Evolutionary conservation across 768 basidiomycete genomes (phyloP), one percentile per base, ranked within the genome.

Genomic region (Dendrothele bispora): DNA sequence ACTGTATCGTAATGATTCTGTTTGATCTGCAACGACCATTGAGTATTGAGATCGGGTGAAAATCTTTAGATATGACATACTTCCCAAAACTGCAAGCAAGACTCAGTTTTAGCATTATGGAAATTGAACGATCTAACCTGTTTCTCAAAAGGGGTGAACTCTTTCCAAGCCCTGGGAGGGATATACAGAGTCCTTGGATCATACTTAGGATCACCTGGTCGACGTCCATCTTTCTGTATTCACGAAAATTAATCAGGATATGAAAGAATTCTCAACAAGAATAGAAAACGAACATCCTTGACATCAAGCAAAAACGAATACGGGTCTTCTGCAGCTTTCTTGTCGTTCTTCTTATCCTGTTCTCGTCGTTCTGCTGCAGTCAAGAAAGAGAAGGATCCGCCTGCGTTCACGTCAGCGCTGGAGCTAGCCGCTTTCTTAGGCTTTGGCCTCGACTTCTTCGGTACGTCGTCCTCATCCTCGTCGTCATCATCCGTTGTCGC

Each of bases 1-100:
- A 89, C 88, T 15, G 97, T 99, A 67, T 99, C 97, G 62, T 83
- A 98, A 61, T 98, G 94, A 59, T 94, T 87, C 66, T 95, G 92
- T 63, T 98, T 99, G 73, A 99, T 99, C 78, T 92, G 52, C 38
- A 22, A 28, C 27, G 36, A 43, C 44, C 34, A 26, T 22, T 8
- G 34, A 37, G 24, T 5, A 26, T n/a, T 24, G 30, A 32, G n/a
- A n/a, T n/a, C n/a, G n/a, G n/a, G 6, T 20, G 12, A 26, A 22
- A 32, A 32, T 2, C 48, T 40, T 37, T 8, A 39, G 20, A 27
- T 22, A 37, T 15, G 11, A 67, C 80, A 30, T 60, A 81, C 82
- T 78, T 86, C 84, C 84, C 84, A 86, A 51, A 90, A 90, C 80
- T 91, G 5, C 17, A 7, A 26, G 17, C 5, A 41, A 41, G 7